phyloP scores from a whole-genome alignment of 495 filamentous ascomycete species.

The Penicillium desertorum region DNA sequence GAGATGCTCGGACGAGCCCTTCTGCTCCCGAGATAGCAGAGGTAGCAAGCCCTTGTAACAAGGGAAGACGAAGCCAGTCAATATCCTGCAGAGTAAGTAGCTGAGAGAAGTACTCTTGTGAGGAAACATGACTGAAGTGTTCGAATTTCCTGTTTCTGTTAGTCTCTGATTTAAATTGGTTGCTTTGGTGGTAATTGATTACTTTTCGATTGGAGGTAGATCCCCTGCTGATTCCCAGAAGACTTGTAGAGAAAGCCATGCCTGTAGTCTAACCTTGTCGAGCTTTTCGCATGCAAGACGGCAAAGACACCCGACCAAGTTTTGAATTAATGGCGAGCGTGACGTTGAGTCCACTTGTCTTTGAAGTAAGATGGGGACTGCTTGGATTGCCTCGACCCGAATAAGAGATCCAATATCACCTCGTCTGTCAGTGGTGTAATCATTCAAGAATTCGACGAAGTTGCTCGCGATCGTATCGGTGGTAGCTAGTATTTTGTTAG shows the following conservation, averaged over 20 bases:
- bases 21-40: conserved; percentile 85
- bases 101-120: conserved; percentile 44
- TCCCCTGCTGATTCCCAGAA: conserved; percentile 39
- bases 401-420: conserved; percentile 89
- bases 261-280: conserved; percentile 77
- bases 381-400: conserved; percentile 71
- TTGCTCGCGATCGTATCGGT: conserved; percentile 28
- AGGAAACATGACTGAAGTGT: conserved; percentile 48
- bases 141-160: conserved; percentile 40
- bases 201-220: conserved; percentile 41
- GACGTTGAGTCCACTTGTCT: conserved; percentile 13
- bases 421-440: conserved; percentile 82
- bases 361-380: conserved; percentile 43
- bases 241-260: conserved; percentile 50
- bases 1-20: conserved; percentile 69
- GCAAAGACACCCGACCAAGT: conserved; percentile 51
- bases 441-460: conserved; percentile 62
- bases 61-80: conserved; percentile 41
- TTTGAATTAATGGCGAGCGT: conserved; percentile 25
- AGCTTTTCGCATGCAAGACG: conserved; percentile 82
- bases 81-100: conserved; percentile 39
- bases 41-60: conserved; percentile 75
- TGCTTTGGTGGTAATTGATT: not conserved
- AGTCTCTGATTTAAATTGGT: conserved; percentile 11
- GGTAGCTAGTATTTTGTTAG: conserved; percentile 27